phyloP scores from a whole-genome alignment of 306 rosid species.

The Pyrus betulifolia region DNA sequence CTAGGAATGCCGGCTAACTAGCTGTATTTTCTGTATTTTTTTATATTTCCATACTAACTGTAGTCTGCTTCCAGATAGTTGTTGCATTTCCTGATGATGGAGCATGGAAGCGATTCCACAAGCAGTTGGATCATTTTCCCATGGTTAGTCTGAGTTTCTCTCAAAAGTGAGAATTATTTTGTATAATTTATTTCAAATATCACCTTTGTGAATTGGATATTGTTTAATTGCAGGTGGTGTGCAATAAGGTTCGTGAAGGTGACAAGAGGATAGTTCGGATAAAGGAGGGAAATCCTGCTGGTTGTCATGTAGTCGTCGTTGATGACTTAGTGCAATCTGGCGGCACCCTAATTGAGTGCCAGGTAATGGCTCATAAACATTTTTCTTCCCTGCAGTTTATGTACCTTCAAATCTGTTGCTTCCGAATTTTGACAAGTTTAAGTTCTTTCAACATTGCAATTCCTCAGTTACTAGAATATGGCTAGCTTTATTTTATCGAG shows the following conservation, averaged over 20 bases:
- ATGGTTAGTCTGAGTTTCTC: constrained; percentile 39
- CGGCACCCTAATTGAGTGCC: constrained; percentile 90
- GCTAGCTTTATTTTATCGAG: neutral
- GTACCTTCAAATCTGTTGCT: neutral
- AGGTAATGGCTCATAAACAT: constrained; percentile 39
- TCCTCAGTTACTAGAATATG: neutral
- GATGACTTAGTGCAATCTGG: constrained; percentile 99
- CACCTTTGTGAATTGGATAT: neutral
- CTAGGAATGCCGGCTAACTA: neutral
- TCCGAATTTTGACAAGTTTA: neutral
- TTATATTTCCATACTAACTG: neutral
- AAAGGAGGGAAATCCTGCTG: constrained; percentile 87
- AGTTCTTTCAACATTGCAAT: neutral
- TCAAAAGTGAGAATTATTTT: neutral
- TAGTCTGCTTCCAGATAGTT: constrained; percentile 54
- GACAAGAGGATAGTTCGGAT: constrained; percentile 89
- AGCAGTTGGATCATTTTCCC: constrained; percentile 68
- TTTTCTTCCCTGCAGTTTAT: neutral
- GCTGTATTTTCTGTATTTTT: neutral
- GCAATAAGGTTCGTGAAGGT: constrained; percentile 90
- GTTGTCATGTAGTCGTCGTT: constrained; percentile 82
- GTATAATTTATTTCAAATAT: neutral
- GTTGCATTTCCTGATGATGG: constrained; percentile 98
- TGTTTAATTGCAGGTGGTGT: constrained; percentile 60
- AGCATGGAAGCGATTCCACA: constrained; percentile 98